These are phyloP conservation scores for Neofusicoccum cordaticola DNA, from an alignment of 2,329 filamentous ascomycete genomes.

Conservation along the genomic window DNA sequence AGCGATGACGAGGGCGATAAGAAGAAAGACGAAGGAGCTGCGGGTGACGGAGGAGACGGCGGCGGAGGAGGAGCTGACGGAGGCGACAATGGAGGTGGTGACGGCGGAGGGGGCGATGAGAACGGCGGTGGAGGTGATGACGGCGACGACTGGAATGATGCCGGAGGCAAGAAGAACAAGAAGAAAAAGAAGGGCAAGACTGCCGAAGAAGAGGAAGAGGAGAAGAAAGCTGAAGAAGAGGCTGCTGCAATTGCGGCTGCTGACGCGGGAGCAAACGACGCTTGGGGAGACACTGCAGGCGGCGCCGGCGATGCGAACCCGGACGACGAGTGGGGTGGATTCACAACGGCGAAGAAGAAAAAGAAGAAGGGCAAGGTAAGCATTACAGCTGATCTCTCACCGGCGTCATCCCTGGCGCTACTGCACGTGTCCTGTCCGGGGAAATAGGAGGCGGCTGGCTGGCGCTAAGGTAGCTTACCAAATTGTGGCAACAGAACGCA, in stretches of 20 bases:
- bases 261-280: conserved; percentile 25
- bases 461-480: conserved; percentile 14
- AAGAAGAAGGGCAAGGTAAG: conserved; percentile 55
- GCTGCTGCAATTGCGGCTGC: conserved; percentile 29
- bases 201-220: conserved; percentile 26
- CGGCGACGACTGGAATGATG: conserved; percentile 32
- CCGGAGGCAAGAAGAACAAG: conserved; percentile 39
- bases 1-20: conserved; percentile 49
- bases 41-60: conserved; percentile 34
- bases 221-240: conserved; percentile 36
- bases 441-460: neutral
- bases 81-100: conserved; percentile 25
- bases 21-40: conserved; percentile 35
- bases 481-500: conserved; percentile 5
- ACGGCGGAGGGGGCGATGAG: conserved; percentile 34
- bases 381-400: neutral
- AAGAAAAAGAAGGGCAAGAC: conserved; percentile 38
- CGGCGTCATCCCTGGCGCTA: neutral
- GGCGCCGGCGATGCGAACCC: conserved; percentile 26
- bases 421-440: neutral
- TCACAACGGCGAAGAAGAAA: conserved; percentile 49
- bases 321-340: conserved; percentile 46
- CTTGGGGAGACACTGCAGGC: conserved; percentile 9
- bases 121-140: conserved; percentile 28
- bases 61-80: conserved; percentile 28